Evolutionary conservation across 805 yeast genomes (phyloP), one percentile per base, ranked within the genome.

Genomic region (Candida nanaspora): DNA sequence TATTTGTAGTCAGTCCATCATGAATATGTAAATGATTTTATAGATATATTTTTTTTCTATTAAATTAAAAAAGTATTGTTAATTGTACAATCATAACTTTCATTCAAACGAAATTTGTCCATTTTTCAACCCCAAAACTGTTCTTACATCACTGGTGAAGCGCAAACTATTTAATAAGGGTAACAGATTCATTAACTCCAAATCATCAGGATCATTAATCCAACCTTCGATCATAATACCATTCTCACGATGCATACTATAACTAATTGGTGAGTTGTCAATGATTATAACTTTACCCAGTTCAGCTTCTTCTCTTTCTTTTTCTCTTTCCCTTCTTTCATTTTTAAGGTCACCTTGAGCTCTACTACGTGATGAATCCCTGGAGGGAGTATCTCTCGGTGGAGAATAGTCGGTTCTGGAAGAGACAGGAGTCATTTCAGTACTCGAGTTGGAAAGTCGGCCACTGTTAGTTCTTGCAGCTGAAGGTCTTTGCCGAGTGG

Each of bases 141-240:
- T 76, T 48, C 97, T 68, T 19, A 91, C 96, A 60, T 91, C 98
- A 8, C 87, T 79, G 22, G 91, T 79, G 46, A 78, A 75, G 43
- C 95, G 70, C 52, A 93, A 62, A 22, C 91, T 81, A 52, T 80
- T 75, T 33, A 87, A 63, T 54, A 93, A 64, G 2, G 98, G 98
- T 33, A 93, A 60, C 39, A 93, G 63, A 51, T 87, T 80, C 61
- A 93, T 66, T 43, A 93, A 65, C 53, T 87, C 95, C 19, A 80
- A 68, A 56, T 93, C 98, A 29, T 82, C 76, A n/a, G 94, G 95
- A 61, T 93, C 98, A 55, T 85, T 86, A 46, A 93, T 87, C 98
- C 98, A 93, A 35, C 98, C 98, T 62, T 89, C 96, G 6, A 93
- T 87, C 65, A 83, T 80, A 19, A 93, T 82, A 2, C 96, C 98